These are phyloP conservation scores for Syzygium oleosum DNA, from an alignment of 345 rosid species.

Conservation along the genomic window DNA sequence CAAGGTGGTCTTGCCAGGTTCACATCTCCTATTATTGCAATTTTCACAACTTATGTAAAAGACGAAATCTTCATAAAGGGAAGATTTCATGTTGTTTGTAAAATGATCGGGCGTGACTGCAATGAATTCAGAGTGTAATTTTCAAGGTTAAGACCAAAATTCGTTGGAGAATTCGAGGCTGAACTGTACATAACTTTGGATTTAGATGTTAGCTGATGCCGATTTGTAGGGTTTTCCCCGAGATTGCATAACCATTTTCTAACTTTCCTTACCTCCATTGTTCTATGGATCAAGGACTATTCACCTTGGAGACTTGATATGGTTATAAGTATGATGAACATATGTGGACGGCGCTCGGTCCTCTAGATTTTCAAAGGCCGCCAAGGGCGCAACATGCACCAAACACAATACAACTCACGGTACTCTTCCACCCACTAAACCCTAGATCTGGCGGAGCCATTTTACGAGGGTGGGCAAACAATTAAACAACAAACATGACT, in stretches of 20 bases:
- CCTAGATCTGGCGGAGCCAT: not conserved
- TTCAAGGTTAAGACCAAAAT: not conserved
- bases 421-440: not conserved
- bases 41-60: too few relatives aligned
- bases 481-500: too few relatives aligned
- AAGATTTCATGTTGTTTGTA: too few relatives aligned
- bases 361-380: not conserved
- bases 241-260: not conserved
- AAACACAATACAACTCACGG: not conserved
- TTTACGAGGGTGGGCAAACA: not conserved
- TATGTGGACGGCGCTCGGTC: fast-evolving
- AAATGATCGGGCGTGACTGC: not conserved
- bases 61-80: too few relatives aligned
- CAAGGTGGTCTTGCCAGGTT: not conserved
- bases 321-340: not conserved
- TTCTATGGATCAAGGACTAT: not conserved
- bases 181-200: not conserved
- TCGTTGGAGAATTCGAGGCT: not conserved
- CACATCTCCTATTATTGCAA: not conserved
- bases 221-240: not conserved
- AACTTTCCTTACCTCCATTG: not conserved
- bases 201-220: not conserved
- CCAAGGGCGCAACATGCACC: not conserved
- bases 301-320: not conserved
- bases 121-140: not conserved